Evolutionary conservation across 176 grass and related monocot species (phyloP).

Genomic region (Eremochloa ophiuroides): DNA sequence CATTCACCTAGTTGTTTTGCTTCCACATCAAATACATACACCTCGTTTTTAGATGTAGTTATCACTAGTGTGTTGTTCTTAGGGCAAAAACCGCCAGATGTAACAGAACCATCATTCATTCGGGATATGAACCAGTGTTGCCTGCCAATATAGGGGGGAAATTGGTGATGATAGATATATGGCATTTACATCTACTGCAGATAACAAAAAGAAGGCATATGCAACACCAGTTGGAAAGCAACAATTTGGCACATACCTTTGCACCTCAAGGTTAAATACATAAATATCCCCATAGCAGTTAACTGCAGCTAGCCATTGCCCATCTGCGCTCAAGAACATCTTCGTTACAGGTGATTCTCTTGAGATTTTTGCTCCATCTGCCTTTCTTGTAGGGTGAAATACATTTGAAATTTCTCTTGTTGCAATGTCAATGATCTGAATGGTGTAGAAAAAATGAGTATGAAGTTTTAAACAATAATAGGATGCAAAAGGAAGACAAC

Average conservation of each 20-base stretch:
- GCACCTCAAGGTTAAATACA: constrained; percentile 84
- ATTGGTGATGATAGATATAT: background rate
- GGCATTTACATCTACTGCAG: background rate
- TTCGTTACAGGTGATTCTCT: constrained; percentile 76
- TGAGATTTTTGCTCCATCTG: constrained; percentile 32
- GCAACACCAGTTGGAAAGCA: background rate
- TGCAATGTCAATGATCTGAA: constrained; percentile 67
- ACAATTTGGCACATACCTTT: constrained; percentile 53
- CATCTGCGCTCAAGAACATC: constrained; percentile 89
- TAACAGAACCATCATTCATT: constrained; percentile 84
- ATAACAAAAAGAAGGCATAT: background rate
- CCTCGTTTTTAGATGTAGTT: constrained; percentile 89
- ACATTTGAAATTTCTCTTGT: constrained; percentile 38
- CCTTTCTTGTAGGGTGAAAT: constrained; percentile 67
- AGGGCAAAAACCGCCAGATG: constrained; percentile 87
- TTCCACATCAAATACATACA: constrained; percentile 94
- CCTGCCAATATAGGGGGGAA: constrained; percentile 37
- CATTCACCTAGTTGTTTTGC: constrained; percentile 89
- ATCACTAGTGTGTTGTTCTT: constrained; percentile 77
- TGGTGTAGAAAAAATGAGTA: constrained; percentile 6
- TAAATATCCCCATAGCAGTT: constrained; percentile 93
- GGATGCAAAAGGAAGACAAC: background rate
- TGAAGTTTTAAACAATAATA: background rate
- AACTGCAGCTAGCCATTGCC: constrained; percentile 84
- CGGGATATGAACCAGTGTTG: constrained; percentile 93